Percentiles rank a stretch among this genome's conserved stretches.
Evolutionary conservation across 768 basidiomycete species (phyloP).

Genomic region (Lactarius tabidus): DNA sequence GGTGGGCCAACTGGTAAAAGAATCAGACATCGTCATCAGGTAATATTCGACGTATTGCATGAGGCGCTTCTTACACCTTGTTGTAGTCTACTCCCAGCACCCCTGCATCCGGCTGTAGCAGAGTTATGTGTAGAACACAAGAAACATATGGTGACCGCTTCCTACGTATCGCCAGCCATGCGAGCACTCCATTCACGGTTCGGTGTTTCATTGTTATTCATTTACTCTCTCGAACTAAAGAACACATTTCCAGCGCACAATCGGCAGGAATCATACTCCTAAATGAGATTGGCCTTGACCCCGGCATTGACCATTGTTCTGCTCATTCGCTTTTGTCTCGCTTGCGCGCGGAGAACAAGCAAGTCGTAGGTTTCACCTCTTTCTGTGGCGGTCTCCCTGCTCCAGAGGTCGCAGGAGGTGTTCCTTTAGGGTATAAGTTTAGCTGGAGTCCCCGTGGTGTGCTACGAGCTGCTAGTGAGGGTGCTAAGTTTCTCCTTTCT

Average conservation of each 20-base stretch:
- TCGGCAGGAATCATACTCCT: conserved; percentile 65
- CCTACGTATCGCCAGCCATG: conserved; percentile 85
- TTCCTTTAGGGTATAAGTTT: conserved; percentile 87
- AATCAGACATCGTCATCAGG: conserved; percentile 84
- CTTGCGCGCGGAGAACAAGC: conserved; percentile 48
- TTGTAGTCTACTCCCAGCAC: conserved; percentile 70
- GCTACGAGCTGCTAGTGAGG: conserved; percentile 71
- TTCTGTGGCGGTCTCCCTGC: conserved; percentile 93
- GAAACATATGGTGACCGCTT: conserved; percentile 86
- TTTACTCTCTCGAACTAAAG: not conserved
- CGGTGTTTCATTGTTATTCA: conserved; percentile 23
- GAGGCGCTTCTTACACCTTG: not conserved
- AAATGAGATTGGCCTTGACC: conserved; percentile 89
- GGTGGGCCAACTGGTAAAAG: conserved; percentile 50
- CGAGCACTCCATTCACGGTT: conserved; percentile 56
- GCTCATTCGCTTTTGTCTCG: conserved; percentile 65
- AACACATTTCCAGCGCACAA: conserved; percentile 45
- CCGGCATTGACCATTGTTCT: conserved; percentile 86
- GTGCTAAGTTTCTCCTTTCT: conserved; percentile 59
- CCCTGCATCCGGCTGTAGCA: conserved; percentile 68
- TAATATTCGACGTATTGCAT: conserved; percentile 29
- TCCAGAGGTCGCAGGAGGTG: conserved; percentile 52
- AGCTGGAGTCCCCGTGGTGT: conserved; percentile 93
- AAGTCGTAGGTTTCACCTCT: conserved; percentile 70
- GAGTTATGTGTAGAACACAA: conserved; percentile 61